Conservation (phyloP, 352 stramenopile genomes). For the Thalassiosira livingstoniorum region DNA sequence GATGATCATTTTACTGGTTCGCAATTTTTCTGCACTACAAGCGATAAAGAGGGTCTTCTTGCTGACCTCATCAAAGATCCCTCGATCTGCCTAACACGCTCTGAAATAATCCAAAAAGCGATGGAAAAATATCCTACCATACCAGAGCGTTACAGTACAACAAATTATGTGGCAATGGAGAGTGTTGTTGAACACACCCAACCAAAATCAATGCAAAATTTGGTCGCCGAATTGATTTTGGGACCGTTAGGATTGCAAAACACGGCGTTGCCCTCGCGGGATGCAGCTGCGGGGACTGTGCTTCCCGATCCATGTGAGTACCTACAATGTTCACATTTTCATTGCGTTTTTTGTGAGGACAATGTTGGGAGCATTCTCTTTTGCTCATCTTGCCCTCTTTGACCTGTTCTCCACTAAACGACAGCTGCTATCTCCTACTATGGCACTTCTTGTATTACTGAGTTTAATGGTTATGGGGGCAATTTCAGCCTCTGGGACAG, state of each 20-base stretch:
- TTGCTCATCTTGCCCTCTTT: too few relatives aligned
- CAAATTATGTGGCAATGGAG: constrained; percentile 7
- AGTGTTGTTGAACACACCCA: not conserved
- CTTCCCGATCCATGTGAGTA: constrained; percentile 5
- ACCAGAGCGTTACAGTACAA: not conserved
- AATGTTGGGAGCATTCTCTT: too few relatives aligned
- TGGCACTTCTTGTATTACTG: not conserved
- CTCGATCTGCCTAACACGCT: not conserved
- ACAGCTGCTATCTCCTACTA: not conserved
- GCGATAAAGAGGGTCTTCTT: not conserved
- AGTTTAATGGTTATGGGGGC: not conserved
- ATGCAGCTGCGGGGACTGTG: not conserved
- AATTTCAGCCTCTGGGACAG: not conserved
- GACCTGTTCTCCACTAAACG: too few relatives aligned
- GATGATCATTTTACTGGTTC: too few relatives aligned
- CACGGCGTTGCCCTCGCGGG: not conserved
- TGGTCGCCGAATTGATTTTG: not conserved
- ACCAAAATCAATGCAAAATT: not conserved
- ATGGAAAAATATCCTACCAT: not conserved
- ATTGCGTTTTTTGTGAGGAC: too few relatives aligned
- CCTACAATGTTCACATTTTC: too few relatives aligned
- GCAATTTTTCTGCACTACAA: too few relatives aligned
- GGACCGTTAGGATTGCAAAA: not conserved
- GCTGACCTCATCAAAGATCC: not conserved
- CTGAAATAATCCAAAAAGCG: not conserved